phyloP scores from a whole-genome alignment of 305 asterid species.

The Fraxinus velutina region DNA sequence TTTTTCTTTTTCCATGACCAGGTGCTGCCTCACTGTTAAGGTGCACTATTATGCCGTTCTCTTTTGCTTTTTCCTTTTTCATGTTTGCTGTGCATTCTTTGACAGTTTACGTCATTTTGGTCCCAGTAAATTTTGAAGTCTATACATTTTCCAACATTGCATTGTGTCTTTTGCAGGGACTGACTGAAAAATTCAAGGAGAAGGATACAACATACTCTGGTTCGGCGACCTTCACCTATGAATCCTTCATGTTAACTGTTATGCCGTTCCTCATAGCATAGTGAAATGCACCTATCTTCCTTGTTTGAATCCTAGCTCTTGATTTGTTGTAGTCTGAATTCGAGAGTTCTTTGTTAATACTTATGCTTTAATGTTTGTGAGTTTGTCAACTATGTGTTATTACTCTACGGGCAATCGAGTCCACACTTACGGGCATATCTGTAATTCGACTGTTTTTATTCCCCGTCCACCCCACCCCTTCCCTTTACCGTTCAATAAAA shows the following conservation, averaged over 20 bases:
- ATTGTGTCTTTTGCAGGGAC: conserved; percentile 38
- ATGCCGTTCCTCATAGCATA: conserved; percentile 87
- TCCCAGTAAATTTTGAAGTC: not conserved
- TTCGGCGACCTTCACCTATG: conserved; percentile 79
- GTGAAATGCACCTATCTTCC: not conserved
- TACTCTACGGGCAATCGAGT: not conserved
- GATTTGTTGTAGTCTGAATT: not conserved
- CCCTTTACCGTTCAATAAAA: not conserved
- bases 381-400: not conserved
- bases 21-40: conserved; percentile 97
- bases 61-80: not conserved
- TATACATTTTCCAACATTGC: not conserved
- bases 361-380: not conserved
- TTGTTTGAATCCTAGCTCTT: not conserved
- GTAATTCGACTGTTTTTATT: not conserved
- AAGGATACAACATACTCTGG: conserved; percentile 74
- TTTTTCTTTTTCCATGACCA: conserved; percentile 29
- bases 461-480: not conserved
- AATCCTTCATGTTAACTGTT: conserved; percentile 82
- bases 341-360: not conserved
- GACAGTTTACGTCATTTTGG: not conserved
- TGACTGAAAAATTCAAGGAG: conserved; percentile 97
- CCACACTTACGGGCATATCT: not conserved
- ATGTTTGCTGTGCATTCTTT: not conserved
- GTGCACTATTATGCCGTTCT: not conserved